Evolutionary conservation across 306 rosid genomes (phyloP).

Genomic region (Casuarina equisetifolia): DNA sequence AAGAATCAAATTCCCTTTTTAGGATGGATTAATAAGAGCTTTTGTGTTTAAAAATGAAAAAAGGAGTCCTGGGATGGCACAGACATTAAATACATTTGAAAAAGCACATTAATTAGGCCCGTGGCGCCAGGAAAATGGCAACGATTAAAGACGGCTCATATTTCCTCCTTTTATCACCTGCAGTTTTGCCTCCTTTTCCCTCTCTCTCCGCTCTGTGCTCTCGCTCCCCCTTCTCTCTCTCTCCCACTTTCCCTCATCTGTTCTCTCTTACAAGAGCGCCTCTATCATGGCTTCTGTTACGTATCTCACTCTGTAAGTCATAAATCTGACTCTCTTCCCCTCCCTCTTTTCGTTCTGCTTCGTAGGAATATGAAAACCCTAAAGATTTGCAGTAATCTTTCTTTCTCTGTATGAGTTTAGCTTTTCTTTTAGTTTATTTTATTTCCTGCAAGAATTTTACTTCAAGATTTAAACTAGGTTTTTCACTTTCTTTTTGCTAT

Average conservation of each 20-base stretch:
- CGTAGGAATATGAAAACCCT: conserved; percentile 21
- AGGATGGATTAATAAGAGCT: too few species aligned
- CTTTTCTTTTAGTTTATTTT: neutral
- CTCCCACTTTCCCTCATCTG: conserved; percentile 3
- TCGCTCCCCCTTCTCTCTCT: neutral
- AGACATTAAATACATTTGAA: too few species aligned
- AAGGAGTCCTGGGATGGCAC: too few species aligned
- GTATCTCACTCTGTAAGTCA: conserved; percentile 28
- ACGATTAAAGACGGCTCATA: neutral
- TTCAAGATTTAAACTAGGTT: conserved; percentile 28
- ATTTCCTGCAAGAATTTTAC: conserved; percentile 4
- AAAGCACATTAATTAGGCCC: too few species aligned
- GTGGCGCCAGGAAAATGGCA: neutral
- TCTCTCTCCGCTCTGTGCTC: neutral
- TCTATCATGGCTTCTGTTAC: neutral
- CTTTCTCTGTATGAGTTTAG: neutral
- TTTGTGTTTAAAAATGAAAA: too few species aligned
- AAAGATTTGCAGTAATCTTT: conserved; percentile 10
- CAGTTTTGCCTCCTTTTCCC: conserved; percentile 3
- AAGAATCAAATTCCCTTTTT: too few species aligned
- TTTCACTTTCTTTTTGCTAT: neutral
- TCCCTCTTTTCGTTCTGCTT: neutral
- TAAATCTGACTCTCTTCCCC: conserved; percentile 10
- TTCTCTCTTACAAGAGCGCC: conserved; percentile 1
- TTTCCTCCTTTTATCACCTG: neutral